Evolutionary conservation across 2,329 filamentous ascomycete genomes (phyloP).

Genomic region (Pseudocercospora fuligena): DNA sequence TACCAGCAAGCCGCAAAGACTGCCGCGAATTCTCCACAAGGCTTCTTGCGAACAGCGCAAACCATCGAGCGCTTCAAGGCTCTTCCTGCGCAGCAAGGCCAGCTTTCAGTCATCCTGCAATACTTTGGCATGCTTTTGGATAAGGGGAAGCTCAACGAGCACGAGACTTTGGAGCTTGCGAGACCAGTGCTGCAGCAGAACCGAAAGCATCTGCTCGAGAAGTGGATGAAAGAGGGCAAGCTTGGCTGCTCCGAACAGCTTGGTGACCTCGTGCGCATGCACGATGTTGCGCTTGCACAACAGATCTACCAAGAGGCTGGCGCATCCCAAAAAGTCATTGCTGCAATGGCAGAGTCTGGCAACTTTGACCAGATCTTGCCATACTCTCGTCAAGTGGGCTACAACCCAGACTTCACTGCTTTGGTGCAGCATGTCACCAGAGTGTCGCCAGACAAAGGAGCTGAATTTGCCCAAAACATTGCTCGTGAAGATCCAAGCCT

Average conservation of each 20-base stretch:
- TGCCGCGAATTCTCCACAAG: slow-evolving; percentile 92
- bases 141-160: slow-evolving; percentile 88
- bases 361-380: slow-evolving; percentile 97
- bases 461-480: slow-evolving; percentile 90
- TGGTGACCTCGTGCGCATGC: slow-evolving; percentile 87
- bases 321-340: slow-evolving; percentile 90
- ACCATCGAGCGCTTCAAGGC: slow-evolving; percentile 97
- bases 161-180: slow-evolving; percentile 92
- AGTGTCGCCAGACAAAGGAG: slow-evolving; percentile 76
- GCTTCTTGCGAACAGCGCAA: slow-evolving; percentile 90
- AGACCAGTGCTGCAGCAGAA: slow-evolving; percentile 91
- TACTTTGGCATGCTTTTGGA: slow-evolving; percentile 98
- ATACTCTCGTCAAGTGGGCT: slow-evolving; percentile 82
- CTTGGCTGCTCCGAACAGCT: slow-evolving; percentile 95
- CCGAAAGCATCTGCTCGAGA: slow-evolving; percentile 93
- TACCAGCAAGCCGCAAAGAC: slow-evolving; percentile 92
- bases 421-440: slow-evolving; percentile 87
- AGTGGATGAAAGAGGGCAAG: slow-evolving; percentile 97
- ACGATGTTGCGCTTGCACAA: slow-evolving; percentile 87
- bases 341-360: slow-evolving; percentile 90
- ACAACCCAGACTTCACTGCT: slow-evolving; percentile 93
- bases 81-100: slow-evolving; percentile 76
- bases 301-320: slow-evolving; percentile 90
- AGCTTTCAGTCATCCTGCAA: slow-evolving; percentile 92
- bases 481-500: slow-evolving; percentile 87